Base-by-base conservation (phyloP, 2,329 filamentous ascomycete species). In the Botrytis paeoniae region DNA sequence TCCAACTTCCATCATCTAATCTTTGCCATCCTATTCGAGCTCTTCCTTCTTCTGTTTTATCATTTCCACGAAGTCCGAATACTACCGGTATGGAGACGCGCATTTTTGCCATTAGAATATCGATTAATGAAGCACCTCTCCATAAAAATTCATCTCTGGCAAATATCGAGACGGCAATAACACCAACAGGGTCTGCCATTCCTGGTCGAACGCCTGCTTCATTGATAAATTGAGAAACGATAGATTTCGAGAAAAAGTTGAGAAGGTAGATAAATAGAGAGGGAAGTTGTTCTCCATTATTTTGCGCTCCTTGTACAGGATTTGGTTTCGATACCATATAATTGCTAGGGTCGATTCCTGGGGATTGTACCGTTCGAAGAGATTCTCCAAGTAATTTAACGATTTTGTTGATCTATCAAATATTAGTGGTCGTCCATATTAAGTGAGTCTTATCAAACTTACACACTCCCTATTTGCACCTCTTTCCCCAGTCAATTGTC, bases 51-150 rank as follows among this genome's bases (percentile, higher is more conserved):
- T 89, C 87, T 0, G 91, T 97, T 75, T 86, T 90, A 80, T 97
- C 93, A 75, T 85, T 89, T 37, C 93, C 95, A 61, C 89, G 87
- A 76, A 95, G 89, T 29, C 95, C 95, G 80, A 97, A 98, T 0
- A 99, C 85, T 1, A 94, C 91, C 0, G 96, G 95, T 78, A 94
- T 97, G 5, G 89, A 86, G 25, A 92, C 86, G 74, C 94, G 90
- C 79, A 93, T 92, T 82, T 98, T 98, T 71, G 95, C 91, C 79
- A 97, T 91, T 43, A 98, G 85, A 74, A 98, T 93, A 80, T 97
- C 93, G 70, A 94, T 91, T 73, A 97, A 85, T 1, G 91, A 87
- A 65, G 87, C 83, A 14, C 89, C 91, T 69, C 90, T 87, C 86
- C 90, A 92, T 71, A 87, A 85, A 79, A 93, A 92, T 25, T 89